These are phyloP conservation scores for Podospora bellae-mahoneyi DNA, from an alignment of 495 filamentous ascomycete species.

Conservation along the genomic window DNA sequence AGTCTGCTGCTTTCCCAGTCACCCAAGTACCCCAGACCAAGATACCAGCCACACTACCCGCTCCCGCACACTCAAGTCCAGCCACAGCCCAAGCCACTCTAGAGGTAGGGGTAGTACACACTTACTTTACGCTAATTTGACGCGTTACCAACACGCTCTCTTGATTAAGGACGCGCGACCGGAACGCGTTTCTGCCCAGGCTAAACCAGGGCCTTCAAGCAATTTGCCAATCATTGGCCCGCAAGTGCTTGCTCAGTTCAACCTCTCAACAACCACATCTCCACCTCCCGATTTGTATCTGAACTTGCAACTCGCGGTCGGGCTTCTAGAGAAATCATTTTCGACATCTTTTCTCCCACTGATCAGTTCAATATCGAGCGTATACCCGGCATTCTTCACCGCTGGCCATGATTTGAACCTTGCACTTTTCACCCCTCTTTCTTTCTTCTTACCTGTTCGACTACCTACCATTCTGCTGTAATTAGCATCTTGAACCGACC, in stretches of 20 bases:
- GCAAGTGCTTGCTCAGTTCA: not conserved
- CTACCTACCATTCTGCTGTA: not conserved
- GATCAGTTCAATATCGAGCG: not conserved
- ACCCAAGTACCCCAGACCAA: not conserved
- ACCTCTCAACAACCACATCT: not conserved
- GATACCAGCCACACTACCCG: slow-evolving; percentile 1
- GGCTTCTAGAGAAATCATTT: not conserved
- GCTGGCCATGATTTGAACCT: not conserved
- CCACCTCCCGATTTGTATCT: not conserved
- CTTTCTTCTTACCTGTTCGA: not conserved
- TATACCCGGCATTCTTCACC: not conserved
- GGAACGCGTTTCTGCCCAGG: not conserved
- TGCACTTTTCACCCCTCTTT: not conserved
- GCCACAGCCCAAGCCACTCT: not conserved
- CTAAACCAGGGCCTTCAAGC: not conserved
- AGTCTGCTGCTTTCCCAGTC: not conserved
- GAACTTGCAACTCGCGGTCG: not conserved
- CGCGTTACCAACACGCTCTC: slow-evolving; percentile 8
- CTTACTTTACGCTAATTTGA: not conserved
- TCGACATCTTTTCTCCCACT: not conserved
- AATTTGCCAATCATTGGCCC: slow-evolving; percentile 1
- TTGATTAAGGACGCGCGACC: slow-evolving; percentile 3
- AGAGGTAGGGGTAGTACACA: not conserved
- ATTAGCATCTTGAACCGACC: not conserved
- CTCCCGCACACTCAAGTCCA: not conserved